Conservation (phyloP, 2,329 filamentous ascomycete genomes). For the Microdochium nivale region DNA sequence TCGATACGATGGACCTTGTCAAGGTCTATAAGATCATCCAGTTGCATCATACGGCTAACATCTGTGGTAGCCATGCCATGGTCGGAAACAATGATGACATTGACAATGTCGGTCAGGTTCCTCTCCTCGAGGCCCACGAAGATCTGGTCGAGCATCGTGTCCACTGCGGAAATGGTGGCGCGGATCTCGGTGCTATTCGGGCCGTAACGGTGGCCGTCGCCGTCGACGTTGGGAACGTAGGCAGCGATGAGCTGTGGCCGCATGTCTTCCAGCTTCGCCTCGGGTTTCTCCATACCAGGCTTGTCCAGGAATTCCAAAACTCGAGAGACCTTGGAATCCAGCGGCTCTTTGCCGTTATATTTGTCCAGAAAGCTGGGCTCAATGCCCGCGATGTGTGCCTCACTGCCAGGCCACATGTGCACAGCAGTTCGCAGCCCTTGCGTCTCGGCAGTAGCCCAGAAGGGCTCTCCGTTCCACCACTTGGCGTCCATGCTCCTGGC, state of each 20-base stretch:
- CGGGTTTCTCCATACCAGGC: slow-evolving; percentile 58
- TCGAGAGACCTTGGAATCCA: slow-evolving; percentile 68
- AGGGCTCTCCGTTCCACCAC: slow-evolving; percentile 92
- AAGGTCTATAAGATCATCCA: slow-evolving; percentile 81
- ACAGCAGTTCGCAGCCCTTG: slow-evolving; percentile 72
- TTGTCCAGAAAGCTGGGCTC: slow-evolving; percentile 77
- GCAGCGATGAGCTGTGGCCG: slow-evolving; percentile 88
- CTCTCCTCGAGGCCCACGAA: slow-evolving; percentile 69
- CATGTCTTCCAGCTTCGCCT: slow-evolving; percentile 38
- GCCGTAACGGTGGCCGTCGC: slow-evolving; percentile 78
- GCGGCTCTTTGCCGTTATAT: slow-evolving; percentile 68
- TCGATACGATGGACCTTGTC: slow-evolving; percentile 74
- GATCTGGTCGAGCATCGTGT: slow-evolving; percentile 70
- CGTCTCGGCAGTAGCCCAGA: slow-evolving; percentile 88
- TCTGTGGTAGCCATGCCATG: slow-evolving; percentile 98
- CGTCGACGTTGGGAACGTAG: slow-evolving; percentile 89
- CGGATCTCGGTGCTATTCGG: slow-evolving; percentile 92
- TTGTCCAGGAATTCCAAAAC: slow-evolving; percentile 79
- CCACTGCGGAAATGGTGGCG: slow-evolving; percentile 67
- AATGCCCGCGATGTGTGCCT: slow-evolving; percentile 69
- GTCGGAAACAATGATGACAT: slow-evolving; percentile 92
- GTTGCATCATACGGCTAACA: slow-evolving; percentile 68
- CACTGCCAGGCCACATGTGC: slow-evolving; percentile 98
- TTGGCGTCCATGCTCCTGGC: slow-evolving; percentile 68
- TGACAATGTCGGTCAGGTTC: slow-evolving; percentile 84